A percentile compares a stretch with the other conserved stretches of the same genome.
These are phyloP conservation scores for Osmanthus fragrans DNA, from an alignment of 257 asterid genomes.

Conservation along the genomic window DNA sequence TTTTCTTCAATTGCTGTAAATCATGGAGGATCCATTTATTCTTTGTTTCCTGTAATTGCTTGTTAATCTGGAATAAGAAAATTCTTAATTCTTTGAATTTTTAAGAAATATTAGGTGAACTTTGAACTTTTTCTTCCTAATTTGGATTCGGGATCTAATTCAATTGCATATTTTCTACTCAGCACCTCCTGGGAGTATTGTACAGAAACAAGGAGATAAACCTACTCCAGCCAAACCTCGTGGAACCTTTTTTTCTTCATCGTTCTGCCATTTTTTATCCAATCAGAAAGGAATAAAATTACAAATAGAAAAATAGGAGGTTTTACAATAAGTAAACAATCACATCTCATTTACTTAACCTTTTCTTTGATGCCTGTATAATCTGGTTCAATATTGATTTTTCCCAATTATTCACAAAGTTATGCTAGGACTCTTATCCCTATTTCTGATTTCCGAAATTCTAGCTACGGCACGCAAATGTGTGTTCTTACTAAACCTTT, in stretches of 20 bases:
- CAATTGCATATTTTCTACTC: not conserved
- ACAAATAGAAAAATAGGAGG: not conserved
- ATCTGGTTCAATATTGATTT: not conserved
- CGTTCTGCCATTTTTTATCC: no score
- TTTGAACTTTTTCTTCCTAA: not conserved
- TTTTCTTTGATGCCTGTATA: not conserved
- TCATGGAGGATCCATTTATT: not conserved
- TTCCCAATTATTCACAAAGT: not conserved
- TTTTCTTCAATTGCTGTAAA: not conserved
- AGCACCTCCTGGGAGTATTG: not conserved
- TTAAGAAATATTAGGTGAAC: no score
- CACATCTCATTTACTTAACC: not conserved
- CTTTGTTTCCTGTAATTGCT: not conserved
- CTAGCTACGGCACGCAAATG: not conserved
- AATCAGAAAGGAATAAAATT: not conserved
- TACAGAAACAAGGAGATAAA: no score
- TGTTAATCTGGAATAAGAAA: not conserved
- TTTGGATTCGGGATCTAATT: not conserved
- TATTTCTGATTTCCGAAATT: not conserved
- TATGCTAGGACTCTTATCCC: not conserved
- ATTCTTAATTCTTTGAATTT: no score
- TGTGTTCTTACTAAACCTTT: not conserved
- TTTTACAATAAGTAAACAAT: not conserved
- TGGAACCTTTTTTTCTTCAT: no score
- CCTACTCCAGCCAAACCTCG: not conserved